Conservation (phyloP, 148 eudicot genomes). For the Camellia lanceoleosa region DNA sequence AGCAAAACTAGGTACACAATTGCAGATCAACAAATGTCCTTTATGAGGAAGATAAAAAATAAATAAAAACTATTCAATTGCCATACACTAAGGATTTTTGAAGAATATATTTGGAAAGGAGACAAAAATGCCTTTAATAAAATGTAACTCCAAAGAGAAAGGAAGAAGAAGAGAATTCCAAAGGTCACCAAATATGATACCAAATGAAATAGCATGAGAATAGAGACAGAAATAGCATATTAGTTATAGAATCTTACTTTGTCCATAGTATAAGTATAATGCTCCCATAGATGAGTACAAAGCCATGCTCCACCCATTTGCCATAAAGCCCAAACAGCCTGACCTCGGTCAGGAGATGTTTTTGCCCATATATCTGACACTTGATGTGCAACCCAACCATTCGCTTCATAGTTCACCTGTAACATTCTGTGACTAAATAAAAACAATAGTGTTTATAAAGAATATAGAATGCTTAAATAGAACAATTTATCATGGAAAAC, state of each 20-base stretch:
- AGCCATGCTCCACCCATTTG: conserved; percentile 97
- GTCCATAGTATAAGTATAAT: conserved; percentile 70
- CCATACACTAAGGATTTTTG: background rate
- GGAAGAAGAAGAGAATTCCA: background rate
- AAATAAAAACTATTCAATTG: background rate
- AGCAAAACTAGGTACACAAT: background rate
- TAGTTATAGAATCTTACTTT: conserved; percentile 29
- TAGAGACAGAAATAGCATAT: background rate
- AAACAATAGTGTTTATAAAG: conserved; percentile 6
- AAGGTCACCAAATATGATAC: background rate
- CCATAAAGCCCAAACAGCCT: conserved; percentile 81
- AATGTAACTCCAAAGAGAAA: no score
- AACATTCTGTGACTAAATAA: conserved; percentile 23
- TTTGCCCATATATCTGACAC: conserved; percentile 86
- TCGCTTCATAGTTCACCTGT: conserved; percentile 67
- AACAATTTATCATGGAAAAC: background rate
- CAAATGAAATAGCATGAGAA: background rate
- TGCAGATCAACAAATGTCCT: background rate
- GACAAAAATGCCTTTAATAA: background rate
- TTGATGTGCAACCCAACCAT: conserved; percentile 82
- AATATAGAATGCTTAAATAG: background rate
- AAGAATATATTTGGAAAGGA: background rate
- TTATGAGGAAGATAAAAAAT: background rate
- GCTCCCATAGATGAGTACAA: conserved; percentile 87
- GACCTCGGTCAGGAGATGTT: conserved; percentile 60